Conservation (phyloP, 2,329 filamentous ascomycete species). For the Claviceps pazoutovae region DNA sequence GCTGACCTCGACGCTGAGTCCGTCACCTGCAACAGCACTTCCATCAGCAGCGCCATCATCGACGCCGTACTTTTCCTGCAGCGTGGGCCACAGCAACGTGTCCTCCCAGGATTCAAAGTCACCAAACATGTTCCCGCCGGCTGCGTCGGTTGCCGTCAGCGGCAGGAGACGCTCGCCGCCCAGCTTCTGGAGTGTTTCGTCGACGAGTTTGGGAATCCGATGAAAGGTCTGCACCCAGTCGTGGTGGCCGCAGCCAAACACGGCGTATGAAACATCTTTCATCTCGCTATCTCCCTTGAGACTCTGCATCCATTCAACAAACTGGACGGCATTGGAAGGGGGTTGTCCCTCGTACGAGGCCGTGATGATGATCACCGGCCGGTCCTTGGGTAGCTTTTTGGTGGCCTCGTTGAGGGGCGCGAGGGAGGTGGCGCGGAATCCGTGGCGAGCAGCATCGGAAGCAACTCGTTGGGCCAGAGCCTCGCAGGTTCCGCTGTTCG, state of each 20-base stretch:
- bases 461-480: constrained; percentile 50
- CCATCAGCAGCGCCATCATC: constrained; percentile 13
- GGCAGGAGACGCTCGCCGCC: constrained; percentile 23
- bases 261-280: constrained; percentile 45
- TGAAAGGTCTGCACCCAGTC: constrained; percentile 54
- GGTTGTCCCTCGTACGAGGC: constrained; percentile 64
- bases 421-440: constrained; percentile 40
- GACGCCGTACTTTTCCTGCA: constrained; percentile 29
- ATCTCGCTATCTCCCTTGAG: constrained; percentile 33
- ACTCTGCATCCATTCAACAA: constrained; percentile 51
- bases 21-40: constrained; percentile 6
- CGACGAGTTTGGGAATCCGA: constrained; percentile 48
- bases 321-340: constrained; percentile 56
- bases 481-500: constrained; percentile 63
- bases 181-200: constrained; percentile 32
- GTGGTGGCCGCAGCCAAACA: constrained; percentile 52
- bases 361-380: constrained; percentile 52
- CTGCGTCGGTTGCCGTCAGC: constrained; percentile 45
- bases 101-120: constrained; percentile 57
- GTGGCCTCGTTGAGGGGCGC: constrained; percentile 48
- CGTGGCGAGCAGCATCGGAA: constrained; percentile 41
- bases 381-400: constrained; percentile 42
- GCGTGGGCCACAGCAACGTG: constrained; percentile 32
- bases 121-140: constrained; percentile 50
- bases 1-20: constrained; percentile 33